Percentiles rank a stretch among this genome's conserved stretches.
phyloP scores from a whole-genome alignment of 192 early-diverging fungal genomes.

The Backusella tarrabulga region DNA sequence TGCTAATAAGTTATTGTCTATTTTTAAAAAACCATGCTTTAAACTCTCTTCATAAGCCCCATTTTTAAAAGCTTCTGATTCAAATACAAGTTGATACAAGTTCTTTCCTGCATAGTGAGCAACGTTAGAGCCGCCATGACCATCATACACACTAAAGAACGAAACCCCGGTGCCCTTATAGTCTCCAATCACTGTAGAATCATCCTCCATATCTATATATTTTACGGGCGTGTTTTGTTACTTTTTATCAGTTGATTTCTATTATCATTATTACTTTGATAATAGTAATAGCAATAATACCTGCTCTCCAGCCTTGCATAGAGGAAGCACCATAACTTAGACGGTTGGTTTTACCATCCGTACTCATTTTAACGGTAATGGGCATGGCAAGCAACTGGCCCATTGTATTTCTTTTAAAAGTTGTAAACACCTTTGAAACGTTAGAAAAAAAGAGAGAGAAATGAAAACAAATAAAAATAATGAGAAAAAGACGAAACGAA shows the following conservation, averaged over 20 bases:
- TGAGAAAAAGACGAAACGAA: neutral
- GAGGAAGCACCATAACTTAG: conserved; percentile 14
- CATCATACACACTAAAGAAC: conserved; percentile 97
- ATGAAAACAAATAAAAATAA: neutral
- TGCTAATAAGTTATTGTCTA: conserved; percentile 69
- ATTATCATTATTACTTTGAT: neutral
- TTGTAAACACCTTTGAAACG: conserved; percentile 12
- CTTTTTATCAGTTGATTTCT: neutral
- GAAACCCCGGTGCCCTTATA: conserved; percentile 59
- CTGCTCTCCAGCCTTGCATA: conserved; percentile 24
- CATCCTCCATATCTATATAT: conserved; percentile 88
- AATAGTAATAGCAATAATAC: neutral
- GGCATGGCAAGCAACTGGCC: conserved; percentile 18
- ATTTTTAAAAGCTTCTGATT: conserved; percentile 60
- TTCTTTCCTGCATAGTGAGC: conserved; percentile 80
- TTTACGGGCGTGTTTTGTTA: neutral
- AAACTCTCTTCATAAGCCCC: conserved; percentile 72
- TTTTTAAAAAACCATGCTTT: conserved; percentile 76
- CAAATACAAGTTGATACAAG: conserved; percentile 69
- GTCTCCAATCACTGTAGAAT: conserved; percentile 78
- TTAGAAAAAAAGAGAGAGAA: conserved; percentile 23
- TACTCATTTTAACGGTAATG: conserved; percentile 11
- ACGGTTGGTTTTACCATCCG: conserved; percentile 7
- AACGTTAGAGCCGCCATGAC: conserved; percentile 81
- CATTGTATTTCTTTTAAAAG: conserved; percentile 20